Base-by-base conservation (phyloP, 2,329 filamentous ascomycete species). In the Fusarium mundagurra region DNA sequence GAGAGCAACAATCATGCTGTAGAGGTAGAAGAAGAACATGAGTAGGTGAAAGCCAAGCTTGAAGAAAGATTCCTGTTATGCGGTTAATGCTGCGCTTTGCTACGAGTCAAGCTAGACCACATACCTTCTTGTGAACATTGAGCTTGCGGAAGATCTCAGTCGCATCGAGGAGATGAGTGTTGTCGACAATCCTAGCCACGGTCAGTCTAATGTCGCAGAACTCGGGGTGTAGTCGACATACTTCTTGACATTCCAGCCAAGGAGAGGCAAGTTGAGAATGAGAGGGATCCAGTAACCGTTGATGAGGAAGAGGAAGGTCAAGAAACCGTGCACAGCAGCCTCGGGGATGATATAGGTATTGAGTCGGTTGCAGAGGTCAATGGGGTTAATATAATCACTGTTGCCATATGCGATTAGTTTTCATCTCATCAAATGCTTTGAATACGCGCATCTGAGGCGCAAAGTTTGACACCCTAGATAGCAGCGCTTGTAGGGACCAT, bases 1-100 rank as follows among this genome's bases (percentile, higher is more conserved):
- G 73, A 99, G 90, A 76, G 96, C 96, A 75, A 98, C 96, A 79
- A 96, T 96, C 94, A 96, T 97, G 92, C 94, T 97, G 90, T 98
- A 98, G 65, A 99, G 93, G 87, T 99, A 99, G 91, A 98, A 99
- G 92, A 99, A 99, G 91, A 99, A 99, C 95, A 99, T 98, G 86
- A 99, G 85, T 70, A 99, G 88, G 85, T 99, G 96, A 89, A 99
- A 99, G 64, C 96, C 96, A 48, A 99, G 94, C 88, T 99, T 99
- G 87, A 96, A 92, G 85, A 99, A 99, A 1, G 96, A 98, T 91
- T 99, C 96, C 95, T 98, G 65, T 80, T 62, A 9, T 74, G 69
- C 22, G 4, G 69, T 83, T 76, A 82, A 76, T 61, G 29, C 36
- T 60, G 57, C 57, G 20, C 38, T 44, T 51, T 54, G 54, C 29